These are phyloP conservation scores for Curvularia verruculosa DNA, from an alignment of 2,329 filamentous ascomycete species.

Conservation along the genomic window DNA sequence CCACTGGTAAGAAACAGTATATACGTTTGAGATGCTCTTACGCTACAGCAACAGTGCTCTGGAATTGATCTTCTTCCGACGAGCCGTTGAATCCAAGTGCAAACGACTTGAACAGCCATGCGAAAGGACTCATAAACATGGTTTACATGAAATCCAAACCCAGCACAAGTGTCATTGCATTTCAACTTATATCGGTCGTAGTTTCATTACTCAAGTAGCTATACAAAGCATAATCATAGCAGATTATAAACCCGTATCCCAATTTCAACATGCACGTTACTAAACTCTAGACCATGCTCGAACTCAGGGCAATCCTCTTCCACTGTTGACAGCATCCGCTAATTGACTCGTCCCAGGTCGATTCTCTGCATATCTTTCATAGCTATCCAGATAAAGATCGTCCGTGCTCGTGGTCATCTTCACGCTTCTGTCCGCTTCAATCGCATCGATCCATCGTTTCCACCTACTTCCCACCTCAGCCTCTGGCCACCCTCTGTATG, in stretches of 20 bases:
- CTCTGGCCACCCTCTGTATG: slow-evolving; percentile 70
- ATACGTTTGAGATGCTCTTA: too few relatives aligned
- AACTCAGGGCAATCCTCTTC: slow-evolving; percentile 57
- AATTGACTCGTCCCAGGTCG: slow-evolving; percentile 64
- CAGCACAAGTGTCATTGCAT: background rate
- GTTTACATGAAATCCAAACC: background rate
- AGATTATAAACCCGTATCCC: background rate
- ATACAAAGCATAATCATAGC: too few relatives aligned
- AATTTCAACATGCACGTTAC: background rate
- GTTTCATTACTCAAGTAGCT: background rate
- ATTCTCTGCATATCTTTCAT: slow-evolving; percentile 69
- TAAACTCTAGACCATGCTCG: background rate
- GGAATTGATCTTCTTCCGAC: background rate
- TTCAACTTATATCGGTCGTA: background rate
- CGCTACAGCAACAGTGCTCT: background rate
- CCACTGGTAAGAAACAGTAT: too few relatives aligned
- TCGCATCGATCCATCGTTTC: slow-evolving; percentile 72
- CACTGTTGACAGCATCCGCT: slow-evolving; percentile 65
- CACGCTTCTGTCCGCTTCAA: slow-evolving; percentile 68
- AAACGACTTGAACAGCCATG: background rate
- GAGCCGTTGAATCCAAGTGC: background rate
- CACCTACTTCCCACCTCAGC: slow-evolving; percentile 68
- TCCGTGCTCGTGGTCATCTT: slow-evolving; percentile 70
- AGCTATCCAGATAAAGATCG: slow-evolving; percentile 69
- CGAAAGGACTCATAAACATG: background rate